phyloP scores from a whole-genome alignment of 108 stramenopile genomes.

The Fistulifera solaris region DNA sequence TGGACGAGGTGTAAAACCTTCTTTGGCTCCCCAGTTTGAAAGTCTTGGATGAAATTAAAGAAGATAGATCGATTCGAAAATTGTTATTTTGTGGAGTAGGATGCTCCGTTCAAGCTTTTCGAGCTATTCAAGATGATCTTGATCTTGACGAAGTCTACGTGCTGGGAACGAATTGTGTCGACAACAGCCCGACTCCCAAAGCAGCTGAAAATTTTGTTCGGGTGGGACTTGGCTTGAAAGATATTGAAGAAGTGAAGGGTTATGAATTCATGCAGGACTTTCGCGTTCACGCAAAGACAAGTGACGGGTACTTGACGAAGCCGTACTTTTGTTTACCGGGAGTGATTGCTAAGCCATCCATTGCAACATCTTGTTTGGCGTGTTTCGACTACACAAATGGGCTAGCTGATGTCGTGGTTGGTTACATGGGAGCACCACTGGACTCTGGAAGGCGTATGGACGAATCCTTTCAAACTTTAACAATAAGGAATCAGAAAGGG shows the following conservation, averaged over 20 bases:
- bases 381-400: slow-evolving; percentile 83
- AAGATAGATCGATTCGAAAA: slow-evolving; percentile 43
- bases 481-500: slow-evolving; percentile 61
- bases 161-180: slow-evolving; percentile 74
- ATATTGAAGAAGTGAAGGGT: slow-evolving; percentile 33
- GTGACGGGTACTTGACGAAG: slow-evolving; percentile 43
- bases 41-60: slow-evolving; percentile 56
- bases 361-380: slow-evolving; percentile 65
- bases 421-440: slow-evolving; percentile 77
- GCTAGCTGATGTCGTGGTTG: slow-evolving; percentile 78
- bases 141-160: slow-evolving; percentile 62
- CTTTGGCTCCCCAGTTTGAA: slow-evolving; percentile 61
- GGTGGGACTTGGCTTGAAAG: neutral
- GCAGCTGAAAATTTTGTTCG: slow-evolving; percentile 47
- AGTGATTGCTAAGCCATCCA: slow-evolving; percentile 60
- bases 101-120: slow-evolving; percentile 76
- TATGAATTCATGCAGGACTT: slow-evolving; percentile 88
- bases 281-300: slow-evolving; percentile 66
- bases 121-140: slow-evolving; percentile 54
- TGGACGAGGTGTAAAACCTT: slow-evolving; percentile 75
- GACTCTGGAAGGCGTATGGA: slow-evolving; percentile 36
- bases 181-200: slow-evolving; percentile 67
- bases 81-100: slow-evolving; percentile 77
- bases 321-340: slow-evolving; percentile 78
- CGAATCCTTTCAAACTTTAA: slow-evolving; percentile 53